Conservation (phyloP, 495 filamentous ascomycete genomes). For the Lasiosphaeria hispida region DNA sequence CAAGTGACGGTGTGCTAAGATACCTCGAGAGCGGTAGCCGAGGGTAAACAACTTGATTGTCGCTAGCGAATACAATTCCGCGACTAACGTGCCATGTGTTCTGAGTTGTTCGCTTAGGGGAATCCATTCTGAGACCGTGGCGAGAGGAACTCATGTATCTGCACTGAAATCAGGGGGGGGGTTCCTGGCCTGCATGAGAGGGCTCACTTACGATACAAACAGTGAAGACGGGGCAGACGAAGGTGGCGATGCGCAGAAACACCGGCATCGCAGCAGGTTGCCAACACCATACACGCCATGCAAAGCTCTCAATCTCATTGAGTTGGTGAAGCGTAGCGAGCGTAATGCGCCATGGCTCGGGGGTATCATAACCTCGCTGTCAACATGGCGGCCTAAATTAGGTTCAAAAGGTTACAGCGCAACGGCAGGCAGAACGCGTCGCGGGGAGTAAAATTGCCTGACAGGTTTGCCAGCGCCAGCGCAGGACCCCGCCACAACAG, state of each 20-base stretch:
- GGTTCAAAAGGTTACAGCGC: background rate
- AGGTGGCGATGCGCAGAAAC: background rate
- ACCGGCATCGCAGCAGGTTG: background rate
- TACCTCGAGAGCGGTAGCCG: constrained; percentile 13
- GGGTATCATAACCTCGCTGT: background rate
- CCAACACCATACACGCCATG: background rate
- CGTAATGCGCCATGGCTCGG: constrained; percentile 1
- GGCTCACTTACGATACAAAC: background rate
- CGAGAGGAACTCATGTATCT: background rate
- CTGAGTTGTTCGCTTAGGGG: constrained; percentile 18
- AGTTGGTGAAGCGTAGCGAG: background rate
- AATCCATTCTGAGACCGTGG: constrained; percentile 23
- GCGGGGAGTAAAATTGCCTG: background rate
- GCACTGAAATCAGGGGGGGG: no score
- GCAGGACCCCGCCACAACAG: no score
- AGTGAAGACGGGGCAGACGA: background rate
- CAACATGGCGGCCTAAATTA: background rate
- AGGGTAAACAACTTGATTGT: constrained; percentile 21
- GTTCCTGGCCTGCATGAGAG: background rate
- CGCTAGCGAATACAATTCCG: constrained; percentile 38
- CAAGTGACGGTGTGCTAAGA: constrained; percentile 9
- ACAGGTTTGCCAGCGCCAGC: no score
- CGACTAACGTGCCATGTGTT: constrained; percentile 40
- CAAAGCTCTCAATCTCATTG: background rate
- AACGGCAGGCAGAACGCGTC: constrained; percentile 7